Conservation (phyloP, 805 yeast species). For the Schizosaccharomyces osmophilus region DNA sequence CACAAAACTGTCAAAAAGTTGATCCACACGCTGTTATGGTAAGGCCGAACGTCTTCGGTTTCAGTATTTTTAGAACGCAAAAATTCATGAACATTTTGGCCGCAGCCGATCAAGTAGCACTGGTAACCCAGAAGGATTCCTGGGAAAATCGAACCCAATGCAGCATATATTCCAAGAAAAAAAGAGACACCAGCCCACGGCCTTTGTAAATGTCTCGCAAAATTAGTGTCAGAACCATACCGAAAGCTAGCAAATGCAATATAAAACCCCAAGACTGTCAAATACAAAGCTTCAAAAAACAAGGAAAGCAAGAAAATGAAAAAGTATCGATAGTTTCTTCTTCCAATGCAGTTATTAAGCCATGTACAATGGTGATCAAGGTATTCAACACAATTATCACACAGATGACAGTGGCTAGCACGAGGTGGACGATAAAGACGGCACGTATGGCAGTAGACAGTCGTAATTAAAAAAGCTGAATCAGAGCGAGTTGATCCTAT, state of each 20-base stretch:
- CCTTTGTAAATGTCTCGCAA: not conserved
- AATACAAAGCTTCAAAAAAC: not conserved
- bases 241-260: not conserved
- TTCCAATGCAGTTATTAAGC: conserved; percentile 1
- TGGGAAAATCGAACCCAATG: not conserved
- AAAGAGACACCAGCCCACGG: not conserved
- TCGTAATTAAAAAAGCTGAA: not conserved
- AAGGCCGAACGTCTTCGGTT: not conserved
- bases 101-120: not conserved
- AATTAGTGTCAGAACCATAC: not conserved
- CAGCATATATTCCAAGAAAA: not conserved
- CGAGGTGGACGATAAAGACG: conserved; percentile 1
- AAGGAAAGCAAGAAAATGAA: not conserved
- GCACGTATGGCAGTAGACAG: conserved; percentile 1
- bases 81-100: conserved; percentile 1
- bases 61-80: not conserved
- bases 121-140: not conserved
- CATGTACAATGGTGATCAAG: conserved; percentile 1
- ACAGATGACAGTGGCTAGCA: conserved; percentile 1
- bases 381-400: conserved; percentile 2
- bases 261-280: not conserved
- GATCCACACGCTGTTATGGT: not conserved
- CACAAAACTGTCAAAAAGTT: not conserved
- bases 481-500: not conserved
- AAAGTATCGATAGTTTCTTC: not conserved